Percentiles rank a stretch among this genome's conserved stretches.
Evolutionary conservation across 768 basidiomycete species (phyloP).

Genomic region (Russula brevipes): DNA sequence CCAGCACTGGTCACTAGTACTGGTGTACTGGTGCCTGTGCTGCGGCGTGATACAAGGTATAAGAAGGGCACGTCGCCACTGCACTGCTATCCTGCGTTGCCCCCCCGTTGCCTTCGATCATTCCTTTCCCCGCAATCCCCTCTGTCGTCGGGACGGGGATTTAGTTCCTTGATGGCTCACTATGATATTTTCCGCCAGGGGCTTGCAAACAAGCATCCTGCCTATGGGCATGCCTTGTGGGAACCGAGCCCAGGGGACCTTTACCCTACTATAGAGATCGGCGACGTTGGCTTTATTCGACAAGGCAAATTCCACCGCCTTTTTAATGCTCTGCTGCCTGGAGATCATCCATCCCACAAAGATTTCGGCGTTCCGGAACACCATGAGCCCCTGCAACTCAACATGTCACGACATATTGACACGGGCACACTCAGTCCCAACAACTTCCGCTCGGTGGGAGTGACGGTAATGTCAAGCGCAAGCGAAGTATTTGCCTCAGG

Average conservation of each 20-base stretch:
- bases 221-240: neutral
- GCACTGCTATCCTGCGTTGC: too few relatives aligned
- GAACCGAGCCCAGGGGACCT: neutral
- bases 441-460: neutral
- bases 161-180: neutral
- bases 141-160: too few relatives aligned
- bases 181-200: neutral
- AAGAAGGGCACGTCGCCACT: too few relatives aligned
- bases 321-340: neutral
- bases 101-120: too few relatives aligned
- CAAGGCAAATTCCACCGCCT: constrained; percentile 1
- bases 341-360: neutral
- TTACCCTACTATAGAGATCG: neutral
- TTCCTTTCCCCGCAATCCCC: too few relatives aligned
- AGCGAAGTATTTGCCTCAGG: neutral
- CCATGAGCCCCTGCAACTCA: neutral
- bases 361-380: neutral
- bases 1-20: too few relatives aligned
- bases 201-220: neutral
- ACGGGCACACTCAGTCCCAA: neutral
- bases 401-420: neutral
- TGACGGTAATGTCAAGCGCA: neutral
- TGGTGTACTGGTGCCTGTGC: too few relatives aligned
- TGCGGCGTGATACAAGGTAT: too few relatives aligned
- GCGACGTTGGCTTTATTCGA: neutral